A percentile compares a stretch with the other conserved stretches of the same genome.
Conservation (phyloP, 768 basidiomycete genomes). For the Rhodotorula babjevae region DNA sequence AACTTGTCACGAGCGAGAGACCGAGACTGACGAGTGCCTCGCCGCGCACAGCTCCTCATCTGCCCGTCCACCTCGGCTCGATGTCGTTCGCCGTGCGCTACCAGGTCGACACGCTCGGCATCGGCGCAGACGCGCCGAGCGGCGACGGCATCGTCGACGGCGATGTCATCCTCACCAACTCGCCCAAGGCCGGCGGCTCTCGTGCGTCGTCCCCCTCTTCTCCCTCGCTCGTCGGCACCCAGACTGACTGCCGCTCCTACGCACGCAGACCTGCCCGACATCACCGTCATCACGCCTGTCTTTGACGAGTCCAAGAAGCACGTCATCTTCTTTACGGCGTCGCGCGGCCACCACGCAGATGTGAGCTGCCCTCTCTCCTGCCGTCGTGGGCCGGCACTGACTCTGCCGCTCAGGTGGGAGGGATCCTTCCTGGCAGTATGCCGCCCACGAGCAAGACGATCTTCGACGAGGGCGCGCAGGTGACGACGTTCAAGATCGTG, state of each 20-base stretch:
- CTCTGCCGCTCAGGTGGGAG: too few species aligned
- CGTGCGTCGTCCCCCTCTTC: conserved; percentile 5
- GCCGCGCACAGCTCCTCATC: conserved; percentile 25
- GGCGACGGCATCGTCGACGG: conserved; percentile 71
- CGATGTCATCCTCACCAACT: conserved; percentile 90
- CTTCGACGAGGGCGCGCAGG: conserved; percentile 89
- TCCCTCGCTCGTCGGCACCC: not conserved
- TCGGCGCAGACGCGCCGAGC: conserved; percentile 11
- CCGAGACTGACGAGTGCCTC: not conserved
- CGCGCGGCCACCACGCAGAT: conserved; percentile 89
- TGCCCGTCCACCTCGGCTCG: conserved; percentile 35
- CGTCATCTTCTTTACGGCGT: conserved; percentile 54
- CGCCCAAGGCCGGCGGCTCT: conserved; percentile 68
- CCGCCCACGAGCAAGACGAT: conserved; percentile 86
- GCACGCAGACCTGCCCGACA: conserved; percentile 68
- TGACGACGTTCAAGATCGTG: conserved; percentile 88
- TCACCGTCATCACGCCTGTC: conserved; percentile 89
- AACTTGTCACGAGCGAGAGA: not conserved
- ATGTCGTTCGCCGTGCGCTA: conserved; percentile 46
- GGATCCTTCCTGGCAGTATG: conserved; percentile 78
- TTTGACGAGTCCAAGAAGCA: conserved; percentile 58
- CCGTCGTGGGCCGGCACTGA: too few species aligned
- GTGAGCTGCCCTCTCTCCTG: too few species aligned
- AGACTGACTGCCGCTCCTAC: too few species aligned
- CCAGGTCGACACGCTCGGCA: conserved; percentile 38